Evolutionary conservation across 2,329 filamentous ascomycete species (phyloP), one percentile per base, ranked within the genome.

Genomic region (Ceratocystis huliohia): DNA sequence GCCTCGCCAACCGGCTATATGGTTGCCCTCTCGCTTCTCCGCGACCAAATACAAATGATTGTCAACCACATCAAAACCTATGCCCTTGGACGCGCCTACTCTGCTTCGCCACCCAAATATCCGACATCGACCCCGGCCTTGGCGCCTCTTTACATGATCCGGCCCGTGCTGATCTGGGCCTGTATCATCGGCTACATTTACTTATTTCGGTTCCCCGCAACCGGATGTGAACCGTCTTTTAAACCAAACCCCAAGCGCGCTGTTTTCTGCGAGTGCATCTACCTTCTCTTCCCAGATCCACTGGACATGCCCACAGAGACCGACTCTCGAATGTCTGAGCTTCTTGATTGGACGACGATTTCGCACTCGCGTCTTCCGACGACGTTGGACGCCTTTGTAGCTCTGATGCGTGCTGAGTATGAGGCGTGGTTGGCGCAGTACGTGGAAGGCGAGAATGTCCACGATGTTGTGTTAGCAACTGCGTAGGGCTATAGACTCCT

Each of bases 111-210:
- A 15, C 50, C 64, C n/a, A 41, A 45, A 37, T 48, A 30, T 6
- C 17, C 64, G 10, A 5, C 64, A 10, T n/a, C 30, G 17, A 15
- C 64, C n/a, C 30, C 57, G 10, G 57, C 30, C 37, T 13, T 66
- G 17, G 33, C 66, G 8, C 59, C 59, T 41, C 61, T 68, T n/a
- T 45, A 30, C 25, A 50, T 63, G 53, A 25, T 41, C 48, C 66
- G 66, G 10, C 66, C 66, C 5, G 64, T 68, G n/a, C 63, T 68
- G 46, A 64, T 64, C 6, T 68, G 66, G 64, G 66, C 64, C n/a
- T 68, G 66, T 30, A 63, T 68, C 25, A 64, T 68, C 53, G 66
- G 64, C n/a, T 68, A 68, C 61, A 68, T 68, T 41, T 68, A 68
- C 28, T 50, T 30, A 5, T 68, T 64, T 28, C 64, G 64, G 17